Evolutionary conservation across 1,284 basidiomycete genomes (phyloP).

Genomic region (Taiwanofungus camphoratus): DNA sequence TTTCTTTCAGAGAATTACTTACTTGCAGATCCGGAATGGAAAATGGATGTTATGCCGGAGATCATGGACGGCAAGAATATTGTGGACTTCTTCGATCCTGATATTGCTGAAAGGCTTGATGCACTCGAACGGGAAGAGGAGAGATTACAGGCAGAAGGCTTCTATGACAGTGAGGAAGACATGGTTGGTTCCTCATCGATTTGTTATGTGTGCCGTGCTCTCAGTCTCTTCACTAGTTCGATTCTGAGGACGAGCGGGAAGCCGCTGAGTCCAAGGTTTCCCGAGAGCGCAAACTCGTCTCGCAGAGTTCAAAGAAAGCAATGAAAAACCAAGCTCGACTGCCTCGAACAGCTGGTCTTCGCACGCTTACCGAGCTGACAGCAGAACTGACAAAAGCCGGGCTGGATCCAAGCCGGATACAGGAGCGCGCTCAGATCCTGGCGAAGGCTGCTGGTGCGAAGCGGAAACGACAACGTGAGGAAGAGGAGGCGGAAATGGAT

Average conservation of each 20-base stretch:
- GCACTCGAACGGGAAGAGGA: conserved; percentile 98
- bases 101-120: conserved; percentile 95
- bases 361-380: conserved; percentile 86
- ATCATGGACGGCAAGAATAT: conserved; percentile 98
- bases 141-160: conserved; percentile 87
- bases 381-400: conserved; percentile 81
- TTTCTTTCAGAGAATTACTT: conserved; percentile 77
- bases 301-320: conserved; percentile 81
- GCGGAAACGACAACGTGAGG: conserved; percentile 60
- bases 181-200: conserved; percentile 46
- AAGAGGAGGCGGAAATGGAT: conserved; percentile 44
- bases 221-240: conserved; percentile 45
- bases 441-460: conserved; percentile 73
- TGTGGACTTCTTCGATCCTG: conserved; percentile 99
- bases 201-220: conserved; percentile 1
- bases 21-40: conserved; percentile 91
- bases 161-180: conserved; percentile 87
- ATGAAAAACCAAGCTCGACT: conserved; percentile 83
- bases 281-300: conserved; percentile 71
- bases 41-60: conserved; percentile 93
- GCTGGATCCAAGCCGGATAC: conserved; percentile 83
- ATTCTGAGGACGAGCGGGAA: conserved; percentile 91
- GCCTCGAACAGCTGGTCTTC: conserved; percentile 81
- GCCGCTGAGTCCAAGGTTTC: conserved; percentile 61
- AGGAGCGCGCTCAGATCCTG: conserved; percentile 82